Evolutionary conservation across 352 stramenopile species (phyloP).

Genomic region (Pythium grandisporangium): DNA sequence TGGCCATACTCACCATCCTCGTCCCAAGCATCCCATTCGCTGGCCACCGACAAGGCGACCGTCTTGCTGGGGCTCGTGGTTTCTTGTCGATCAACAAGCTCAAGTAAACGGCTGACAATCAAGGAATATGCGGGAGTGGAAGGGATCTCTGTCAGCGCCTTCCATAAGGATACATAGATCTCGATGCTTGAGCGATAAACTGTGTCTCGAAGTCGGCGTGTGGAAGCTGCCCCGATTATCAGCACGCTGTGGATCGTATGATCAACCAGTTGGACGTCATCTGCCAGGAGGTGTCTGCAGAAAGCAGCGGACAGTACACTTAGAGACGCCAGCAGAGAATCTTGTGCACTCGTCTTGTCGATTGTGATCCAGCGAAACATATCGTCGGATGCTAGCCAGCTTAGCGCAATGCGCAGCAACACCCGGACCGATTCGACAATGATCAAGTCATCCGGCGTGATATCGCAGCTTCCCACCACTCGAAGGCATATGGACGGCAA

Average conservation of each 20-base stretch:
- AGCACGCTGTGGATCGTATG: neutral
- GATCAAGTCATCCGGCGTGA: neutral
- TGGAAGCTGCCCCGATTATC: neutral
- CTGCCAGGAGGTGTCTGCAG: too few relatives aligned
- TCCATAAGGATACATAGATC: conserved; percentile 9
- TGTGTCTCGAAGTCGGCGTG: neutral
- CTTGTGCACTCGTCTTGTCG: conserved; percentile 22
- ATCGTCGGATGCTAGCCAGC: conserved; percentile 49
- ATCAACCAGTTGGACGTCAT: neutral
- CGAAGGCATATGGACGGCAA: conserved; percentile 18
- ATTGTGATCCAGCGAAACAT: conserved; percentile 69
- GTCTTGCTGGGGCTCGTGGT: too few relatives aligned
- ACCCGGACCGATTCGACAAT: conserved; percentile 21
- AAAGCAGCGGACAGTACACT: too few relatives aligned
- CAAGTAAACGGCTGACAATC: too few relatives aligned
- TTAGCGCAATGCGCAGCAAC: conserved; percentile 20
- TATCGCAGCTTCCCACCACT: neutral
- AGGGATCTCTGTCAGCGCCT: too few relatives aligned
- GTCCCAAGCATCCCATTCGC: conserved; percentile 14
- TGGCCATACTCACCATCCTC: neutral
- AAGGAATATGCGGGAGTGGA: too few relatives aligned
- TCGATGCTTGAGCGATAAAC: neutral
- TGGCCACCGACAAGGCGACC: neutral
- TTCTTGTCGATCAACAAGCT: too few relatives aligned
- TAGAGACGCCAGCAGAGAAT: conserved; percentile 22